Evolutionary conservation across 108 stramenopile genomes (phyloP), one percentile per base, ranked within the genome.

Genomic region (Skeletonema marinoi): DNA sequence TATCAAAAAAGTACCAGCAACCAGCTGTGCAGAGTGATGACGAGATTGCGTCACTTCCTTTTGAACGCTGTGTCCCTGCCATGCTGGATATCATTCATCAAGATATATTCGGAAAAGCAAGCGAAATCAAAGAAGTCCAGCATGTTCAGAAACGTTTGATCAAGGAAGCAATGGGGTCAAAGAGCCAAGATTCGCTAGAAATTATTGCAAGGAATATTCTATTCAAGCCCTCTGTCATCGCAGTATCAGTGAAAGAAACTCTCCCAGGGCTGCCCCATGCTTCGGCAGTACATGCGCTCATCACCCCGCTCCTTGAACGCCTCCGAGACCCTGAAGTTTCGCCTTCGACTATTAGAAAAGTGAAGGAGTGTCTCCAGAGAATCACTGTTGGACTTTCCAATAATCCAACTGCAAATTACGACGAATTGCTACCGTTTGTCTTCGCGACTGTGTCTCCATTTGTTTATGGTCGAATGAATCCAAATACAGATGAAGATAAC

Each of bases 351-450:
- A 86, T 93, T 39, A 74, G 90, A 56, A 89, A 85, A 75, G 83
- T 91, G 39, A 88, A 85, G 68, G 96, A 96, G 58, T 92, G 92
- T 66, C 88, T 97, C n/a, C 82, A 90, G 38, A 86, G 93, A 30
- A 89, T 97, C 42, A 93, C 87, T 8, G 86, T 95, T 42, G 99
- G 98, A 7, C 87, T 99, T 64, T 87, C 90, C 17, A 78, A 86
- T 56, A 99, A 99, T 71, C 78, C 89, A 29, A 93, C 91, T 81
- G 96, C 97, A 66, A 67, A 70, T 16, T 71, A 78, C 14, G 76
- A 89, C 3, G 93, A 88, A 68, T 56, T 92, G 5, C 82, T 96
- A 29, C 89, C 90, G 32, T 92, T 96, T 79, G 89, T 94, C 5
- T 91, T 84, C 60, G 92, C 92, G 29, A 90, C 96, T 4, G 76